Percentiles rank a stretch among this genome's conserved stretches.
phyloP scores from a whole-genome alignment of 1,139 yeast species.

The Candida sp. region DNA sequence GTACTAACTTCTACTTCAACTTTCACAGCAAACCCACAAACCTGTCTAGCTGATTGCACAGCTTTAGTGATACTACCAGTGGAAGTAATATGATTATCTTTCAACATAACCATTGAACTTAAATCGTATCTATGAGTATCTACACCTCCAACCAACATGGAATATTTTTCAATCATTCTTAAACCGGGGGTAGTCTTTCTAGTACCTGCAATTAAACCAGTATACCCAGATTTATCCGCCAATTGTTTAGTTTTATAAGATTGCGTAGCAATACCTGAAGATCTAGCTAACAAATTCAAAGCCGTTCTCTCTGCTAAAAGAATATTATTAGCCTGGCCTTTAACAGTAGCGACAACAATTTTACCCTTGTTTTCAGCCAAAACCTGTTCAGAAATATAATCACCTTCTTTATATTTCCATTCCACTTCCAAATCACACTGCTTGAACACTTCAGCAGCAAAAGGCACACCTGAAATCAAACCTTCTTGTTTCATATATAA shows the following conservation, averaged over 20 bases:
- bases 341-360: conserved; percentile 72
- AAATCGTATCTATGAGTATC: conserved; percentile 92
- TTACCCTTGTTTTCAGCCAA: conserved; percentile 46
- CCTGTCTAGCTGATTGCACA: conserved; percentile 69
- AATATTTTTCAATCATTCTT: conserved; percentile 82
- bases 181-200: conserved; percentile 97
- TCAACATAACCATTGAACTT: conserved; percentile 93
- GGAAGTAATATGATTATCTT: conserved; percentile 91
- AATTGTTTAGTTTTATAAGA: conserved; percentile 54
- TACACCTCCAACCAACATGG: conserved; percentile 94
- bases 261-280: conserved; percentile 89
- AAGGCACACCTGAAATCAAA: conserved; percentile 84
- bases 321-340: conserved; percentile 76
- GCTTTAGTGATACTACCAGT: conserved; percentile 91
- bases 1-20: conserved; percentile 89
- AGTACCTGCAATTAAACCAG: conserved; percentile 93
- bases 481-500: conserved; percentile 81
- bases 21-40: conserved; percentile 86
- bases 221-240: conserved; percentile 72
- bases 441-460: conserved; percentile 78
- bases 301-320: conserved; percentile 86
- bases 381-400: conserved; percentile 42
- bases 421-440: conserved; percentile 71
- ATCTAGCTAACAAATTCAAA: conserved; percentile 73
- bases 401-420: conserved; percentile 77